Percentiles rank a stretch among this genome's conserved stretches.
Conservation (phyloP, 2,329 filamentous ascomycete genomes). For the Trichoderma lentiforme region DNA sequence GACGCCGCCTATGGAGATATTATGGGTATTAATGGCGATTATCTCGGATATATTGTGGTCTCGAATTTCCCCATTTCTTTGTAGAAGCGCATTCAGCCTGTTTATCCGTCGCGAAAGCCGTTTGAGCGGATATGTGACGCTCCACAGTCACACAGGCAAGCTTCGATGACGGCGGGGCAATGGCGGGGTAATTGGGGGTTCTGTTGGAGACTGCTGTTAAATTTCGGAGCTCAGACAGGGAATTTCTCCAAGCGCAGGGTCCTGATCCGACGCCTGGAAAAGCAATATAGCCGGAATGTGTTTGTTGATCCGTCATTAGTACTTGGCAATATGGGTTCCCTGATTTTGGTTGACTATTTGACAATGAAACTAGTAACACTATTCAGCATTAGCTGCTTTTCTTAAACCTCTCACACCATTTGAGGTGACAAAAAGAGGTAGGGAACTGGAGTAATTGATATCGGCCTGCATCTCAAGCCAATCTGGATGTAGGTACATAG, state of each 20-base stretch:
- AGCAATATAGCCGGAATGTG: background rate
- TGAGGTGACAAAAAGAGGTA: background rate
- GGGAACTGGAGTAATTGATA: background rate
- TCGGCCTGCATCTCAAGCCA: background rate
- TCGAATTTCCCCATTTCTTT: background rate
- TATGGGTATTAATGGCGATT: constrained; percentile 4
- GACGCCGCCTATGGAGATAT: background rate
- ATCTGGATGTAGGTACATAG: background rate
- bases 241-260: background rate
- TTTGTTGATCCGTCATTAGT: background rate
- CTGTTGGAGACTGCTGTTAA: background rate
- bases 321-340: background rate
- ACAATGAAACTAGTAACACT: background rate
- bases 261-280: background rate
- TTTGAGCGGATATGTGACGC: constrained; percentile 10
- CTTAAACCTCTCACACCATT: background rate
- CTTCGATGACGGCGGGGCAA: constrained; percentile 12
- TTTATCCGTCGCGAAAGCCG: background rate
- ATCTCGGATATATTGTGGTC: constrained; percentile 11
- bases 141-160: background rate
- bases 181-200: constrained; percentile 11
- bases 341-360: background rate
- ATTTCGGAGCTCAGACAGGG: background rate
- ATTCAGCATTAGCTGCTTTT: background rate
- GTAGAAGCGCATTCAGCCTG: constrained; percentile 8